phyloP scores from a whole-genome alignment of 441 rosid species.

The Sinapis alba region DNA sequence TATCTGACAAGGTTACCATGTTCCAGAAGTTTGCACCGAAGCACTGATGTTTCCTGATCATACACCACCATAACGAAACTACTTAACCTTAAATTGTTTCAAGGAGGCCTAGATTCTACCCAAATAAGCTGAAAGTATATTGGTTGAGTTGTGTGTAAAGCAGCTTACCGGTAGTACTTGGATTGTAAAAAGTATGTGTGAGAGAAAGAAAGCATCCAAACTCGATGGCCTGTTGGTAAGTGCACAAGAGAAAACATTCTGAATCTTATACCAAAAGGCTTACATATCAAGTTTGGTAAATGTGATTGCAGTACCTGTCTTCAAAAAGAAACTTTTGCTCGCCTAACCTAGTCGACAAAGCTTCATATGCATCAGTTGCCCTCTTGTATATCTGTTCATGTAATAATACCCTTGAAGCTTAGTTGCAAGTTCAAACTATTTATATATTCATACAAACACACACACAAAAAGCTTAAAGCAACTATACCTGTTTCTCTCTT shows the following conservation, averaged over 20 bases:
- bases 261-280: slow-evolving; percentile 7
- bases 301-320: slow-evolving; percentile 55
- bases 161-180: slow-evolving; percentile 84
- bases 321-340: slow-evolving; percentile 71
- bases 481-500: slow-evolving; percentile 71
- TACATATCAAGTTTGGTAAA: background rate
- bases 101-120: slow-evolving; percentile 1
- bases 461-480: slow-evolving; percentile 22
- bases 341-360: slow-evolving; percentile 82
- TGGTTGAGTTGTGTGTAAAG: background rate
- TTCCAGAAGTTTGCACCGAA: slow-evolving; percentile 64
- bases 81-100: background rate
- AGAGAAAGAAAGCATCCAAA: slow-evolving; percentile 81
- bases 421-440: too few relatives aligned
- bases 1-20: slow-evolving; percentile 65
- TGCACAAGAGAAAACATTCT: slow-evolving; percentile 10
- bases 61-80: slow-evolving; percentile 28
- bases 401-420: background rate
- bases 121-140: background rate
- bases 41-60: slow-evolving; percentile 69
- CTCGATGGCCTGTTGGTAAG: slow-evolving; percentile 70
- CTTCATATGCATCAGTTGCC: slow-evolving; percentile 72
- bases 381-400: slow-evolving; percentile 72
- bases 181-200: slow-evolving; percentile 69
- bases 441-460: slow-evolving; percentile 7